A percentile compares a stretch with the other conserved stretches of the same genome.
These are phyloP conservation scores for Penicillium lagena DNA, from an alignment of 495 filamentous ascomycete species.

Conservation along the genomic window DNA sequence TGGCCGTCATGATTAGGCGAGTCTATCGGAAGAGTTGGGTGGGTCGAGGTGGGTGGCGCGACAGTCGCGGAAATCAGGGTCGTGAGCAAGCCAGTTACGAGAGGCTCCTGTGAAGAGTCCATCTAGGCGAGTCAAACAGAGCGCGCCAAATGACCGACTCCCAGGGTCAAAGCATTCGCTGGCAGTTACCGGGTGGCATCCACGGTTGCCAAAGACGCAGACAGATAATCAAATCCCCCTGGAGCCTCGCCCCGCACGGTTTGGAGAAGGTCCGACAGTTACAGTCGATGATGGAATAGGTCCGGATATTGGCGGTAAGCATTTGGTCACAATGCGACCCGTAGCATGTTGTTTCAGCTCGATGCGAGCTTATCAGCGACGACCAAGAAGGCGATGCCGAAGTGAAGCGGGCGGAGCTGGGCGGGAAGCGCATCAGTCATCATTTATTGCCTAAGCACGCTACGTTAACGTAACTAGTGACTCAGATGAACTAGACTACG, in stretches of 20 bases:
- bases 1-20: constrained; percentile 25
- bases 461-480: no score
- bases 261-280: constrained; percentile 5
- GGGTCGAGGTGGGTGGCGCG: constrained; percentile 15
- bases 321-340: constrained; percentile 11
- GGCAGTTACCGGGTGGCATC: no score
- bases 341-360: constrained; percentile 8
- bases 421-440: not conserved
- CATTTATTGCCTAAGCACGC: no score
- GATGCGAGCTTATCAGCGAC: no score
- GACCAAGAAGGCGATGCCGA: not conserved
- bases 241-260: not conserved
- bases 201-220: no score
- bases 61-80: constrained; percentile 19
- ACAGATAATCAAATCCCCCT: not conserved
- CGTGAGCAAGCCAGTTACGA: constrained; percentile 21
- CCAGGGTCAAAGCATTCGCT: not conserved
- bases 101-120: constrained; percentile 11
- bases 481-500: no score
- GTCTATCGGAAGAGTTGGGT: constrained; percentile 7
- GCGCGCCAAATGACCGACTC: not conserved
- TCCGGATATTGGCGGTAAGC: constrained; percentile 3
- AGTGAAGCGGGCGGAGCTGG: not conserved
- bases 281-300: constrained; percentile 6
- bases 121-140: constrained; percentile 6